Conservation (phyloP, 139 green algal species). For the Marvania coccoides region DNA sequence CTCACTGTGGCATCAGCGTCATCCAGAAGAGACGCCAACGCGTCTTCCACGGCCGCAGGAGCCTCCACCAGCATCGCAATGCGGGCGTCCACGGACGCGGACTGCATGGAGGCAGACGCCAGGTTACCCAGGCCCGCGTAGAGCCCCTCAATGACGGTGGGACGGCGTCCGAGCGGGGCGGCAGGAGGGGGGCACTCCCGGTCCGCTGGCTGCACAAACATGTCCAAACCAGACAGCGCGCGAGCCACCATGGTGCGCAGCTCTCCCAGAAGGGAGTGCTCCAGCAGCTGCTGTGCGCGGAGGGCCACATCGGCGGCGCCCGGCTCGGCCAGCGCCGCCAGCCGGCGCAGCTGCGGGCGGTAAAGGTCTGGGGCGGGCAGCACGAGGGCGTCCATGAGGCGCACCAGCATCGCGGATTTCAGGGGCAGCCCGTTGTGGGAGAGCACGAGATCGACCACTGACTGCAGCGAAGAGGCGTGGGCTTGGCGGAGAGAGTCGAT, state of each 20-base stretch:
- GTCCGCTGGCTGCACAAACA: constrained; percentile 50
- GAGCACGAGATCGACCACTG: constrained; percentile 80
- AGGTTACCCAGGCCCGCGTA: constrained; percentile 51
- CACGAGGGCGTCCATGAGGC: constrained; percentile 75
- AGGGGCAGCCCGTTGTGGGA: constrained; percentile 65
- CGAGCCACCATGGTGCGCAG: constrained; percentile 75
- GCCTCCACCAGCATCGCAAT: constrained; percentile 78
- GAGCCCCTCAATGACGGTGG: constrained; percentile 52
- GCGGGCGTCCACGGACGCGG: constrained; percentile 35
- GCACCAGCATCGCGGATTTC: constrained; percentile 66
- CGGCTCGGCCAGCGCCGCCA: constrained; percentile 58
- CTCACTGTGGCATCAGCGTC: constrained; percentile 31
- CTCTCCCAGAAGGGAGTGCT: constrained; percentile 83
- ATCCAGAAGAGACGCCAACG: constrained; percentile 75
- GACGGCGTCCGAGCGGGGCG: constrained; percentile 1
- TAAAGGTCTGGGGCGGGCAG: constrained; percentile 63
- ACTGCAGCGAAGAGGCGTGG: constrained; percentile 43
- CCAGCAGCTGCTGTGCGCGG: constrained; percentile 63
- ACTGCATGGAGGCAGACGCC: neutral
- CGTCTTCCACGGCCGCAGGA: constrained; percentile 88
- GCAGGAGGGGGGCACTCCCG: neutral
- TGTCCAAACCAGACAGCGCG: constrained; percentile 80
- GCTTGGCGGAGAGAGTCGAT: constrained; percentile 76
- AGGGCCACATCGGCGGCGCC: constrained; percentile 37
- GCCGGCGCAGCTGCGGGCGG: constrained; percentile 59